These are phyloP conservation scores for Fonsecaea nubica DNA, from an alignment of 2,329 filamentous ascomycete species.

Conservation along the genomic window DNA sequence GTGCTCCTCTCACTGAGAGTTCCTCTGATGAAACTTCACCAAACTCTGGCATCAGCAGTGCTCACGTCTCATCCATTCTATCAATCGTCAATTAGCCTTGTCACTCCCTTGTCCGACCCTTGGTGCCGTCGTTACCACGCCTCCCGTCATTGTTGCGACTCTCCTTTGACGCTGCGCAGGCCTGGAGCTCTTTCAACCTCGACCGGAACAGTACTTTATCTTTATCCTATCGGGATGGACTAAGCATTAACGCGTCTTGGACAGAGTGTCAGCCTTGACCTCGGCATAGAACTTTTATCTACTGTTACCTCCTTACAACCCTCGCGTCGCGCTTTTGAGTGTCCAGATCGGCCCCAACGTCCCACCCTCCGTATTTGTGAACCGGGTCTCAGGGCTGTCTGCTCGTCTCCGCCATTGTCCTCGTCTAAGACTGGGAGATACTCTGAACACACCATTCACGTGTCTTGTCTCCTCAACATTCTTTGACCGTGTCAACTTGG, in stretches of 20 bases:
- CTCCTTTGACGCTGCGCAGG: background rate
- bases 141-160: background rate
- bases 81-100: background rate
- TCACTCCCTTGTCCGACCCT: constrained; percentile 1
- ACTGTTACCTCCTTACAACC: background rate
- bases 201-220: background rate
- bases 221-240: background rate
- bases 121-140: background rate
- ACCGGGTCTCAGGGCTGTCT: background rate
- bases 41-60: background rate
- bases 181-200: background rate
- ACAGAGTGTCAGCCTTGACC: background rate
- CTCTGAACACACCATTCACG: background rate
- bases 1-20: background rate
- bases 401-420: background rate
- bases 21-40: constrained; percentile 6
- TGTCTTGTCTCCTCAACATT: constrained; percentile 1
- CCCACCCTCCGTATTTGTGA: background rate
- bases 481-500: background rate
- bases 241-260: constrained; percentile 7
- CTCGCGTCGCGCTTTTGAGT: background rate
- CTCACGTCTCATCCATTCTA: background rate
- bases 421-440: background rate
- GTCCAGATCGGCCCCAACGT: background rate
- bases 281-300: background rate